Conservation (phyloP, 176 grass and related monocot species). For the Olyra latifolia region DNA sequence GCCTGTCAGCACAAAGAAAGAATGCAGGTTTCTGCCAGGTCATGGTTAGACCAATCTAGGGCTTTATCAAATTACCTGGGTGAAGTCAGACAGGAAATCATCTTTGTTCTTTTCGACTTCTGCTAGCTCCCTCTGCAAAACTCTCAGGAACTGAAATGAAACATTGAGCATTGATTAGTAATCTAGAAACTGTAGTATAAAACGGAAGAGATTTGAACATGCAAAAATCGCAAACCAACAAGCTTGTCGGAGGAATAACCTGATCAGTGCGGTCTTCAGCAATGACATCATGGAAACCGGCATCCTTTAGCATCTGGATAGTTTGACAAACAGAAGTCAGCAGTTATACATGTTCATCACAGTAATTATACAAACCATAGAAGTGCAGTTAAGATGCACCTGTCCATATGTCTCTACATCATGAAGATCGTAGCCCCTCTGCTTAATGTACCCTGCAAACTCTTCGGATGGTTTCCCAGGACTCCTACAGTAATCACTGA, state of each 20-base stretch:
- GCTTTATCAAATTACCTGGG: conserved; percentile 55
- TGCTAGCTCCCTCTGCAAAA: conserved; percentile 76
- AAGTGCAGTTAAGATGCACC: conserved; percentile 43
- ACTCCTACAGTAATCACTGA: conserved; percentile 90
- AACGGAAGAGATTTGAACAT: not conserved
- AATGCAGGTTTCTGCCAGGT: not conserved
- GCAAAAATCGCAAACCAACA: not conserved
- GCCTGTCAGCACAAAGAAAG: not conserved
- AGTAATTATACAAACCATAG: not conserved
- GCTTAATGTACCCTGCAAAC: conserved; percentile 81
- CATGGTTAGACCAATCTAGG: not conserved
- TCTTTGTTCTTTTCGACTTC: conserved; percentile 74
- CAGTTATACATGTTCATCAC: not conserved
- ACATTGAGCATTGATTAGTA: conserved; percentile 3
- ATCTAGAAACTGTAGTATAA: not conserved
- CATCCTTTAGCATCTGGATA: conserved; percentile 71
- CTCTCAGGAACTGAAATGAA: conserved; percentile 61
- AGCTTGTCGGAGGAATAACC: conserved; percentile 34
- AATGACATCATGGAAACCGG: conserved; percentile 77
- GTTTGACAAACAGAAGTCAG: conserved; percentile 28
- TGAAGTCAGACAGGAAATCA: conserved; percentile 74
- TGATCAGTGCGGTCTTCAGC: conserved; percentile 89
- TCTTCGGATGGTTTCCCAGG: conserved; percentile 68
- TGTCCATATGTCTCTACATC: conserved; percentile 80
- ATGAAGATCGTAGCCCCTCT: conserved; percentile 95